Evolutionary conservation across 257 asterid species (phyloP).

Genomic region (Linaria vulgaris): DNA sequence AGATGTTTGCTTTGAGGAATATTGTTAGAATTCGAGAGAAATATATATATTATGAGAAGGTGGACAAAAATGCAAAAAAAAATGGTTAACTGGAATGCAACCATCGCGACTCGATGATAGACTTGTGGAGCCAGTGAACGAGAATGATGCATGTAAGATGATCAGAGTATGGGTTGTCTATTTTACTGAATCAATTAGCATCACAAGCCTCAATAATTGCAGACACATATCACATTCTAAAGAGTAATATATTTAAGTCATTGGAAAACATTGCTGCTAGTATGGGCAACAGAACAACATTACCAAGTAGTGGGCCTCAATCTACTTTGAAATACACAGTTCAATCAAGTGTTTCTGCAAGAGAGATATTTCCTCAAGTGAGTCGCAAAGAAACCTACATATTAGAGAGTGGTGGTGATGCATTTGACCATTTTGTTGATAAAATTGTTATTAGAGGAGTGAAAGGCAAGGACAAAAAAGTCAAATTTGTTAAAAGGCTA

Average conservation of each 20-base stretch:
- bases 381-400: too few relatives aligned
- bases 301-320: too few relatives aligned
- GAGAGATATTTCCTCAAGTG: neutral
- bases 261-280: slow-evolving; percentile 2
- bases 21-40: neutral
- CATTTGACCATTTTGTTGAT: neutral
- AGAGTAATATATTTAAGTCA: neutral
- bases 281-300: neutral
- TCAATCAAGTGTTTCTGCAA: neutral
- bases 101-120: too few relatives aligned
- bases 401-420: neutral
- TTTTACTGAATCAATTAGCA: neutral
- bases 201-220: neutral
- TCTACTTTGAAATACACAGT: neutral
- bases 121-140: too few relatives aligned
- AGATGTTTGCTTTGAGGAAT: neutral
- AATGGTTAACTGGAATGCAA: neutral
- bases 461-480: neutral
- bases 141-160: neutral
- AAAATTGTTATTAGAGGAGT: neutral
- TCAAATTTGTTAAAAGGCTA: neutral
- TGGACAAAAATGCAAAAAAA: slow-evolving; percentile 2
- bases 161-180: neutral
- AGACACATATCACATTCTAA: neutral
- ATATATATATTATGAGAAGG: slow-evolving; percentile 1